Evolutionary conservation across 495 filamentous ascomycete genomes (phyloP).

Genomic region (Neurospora sp.): DNA sequence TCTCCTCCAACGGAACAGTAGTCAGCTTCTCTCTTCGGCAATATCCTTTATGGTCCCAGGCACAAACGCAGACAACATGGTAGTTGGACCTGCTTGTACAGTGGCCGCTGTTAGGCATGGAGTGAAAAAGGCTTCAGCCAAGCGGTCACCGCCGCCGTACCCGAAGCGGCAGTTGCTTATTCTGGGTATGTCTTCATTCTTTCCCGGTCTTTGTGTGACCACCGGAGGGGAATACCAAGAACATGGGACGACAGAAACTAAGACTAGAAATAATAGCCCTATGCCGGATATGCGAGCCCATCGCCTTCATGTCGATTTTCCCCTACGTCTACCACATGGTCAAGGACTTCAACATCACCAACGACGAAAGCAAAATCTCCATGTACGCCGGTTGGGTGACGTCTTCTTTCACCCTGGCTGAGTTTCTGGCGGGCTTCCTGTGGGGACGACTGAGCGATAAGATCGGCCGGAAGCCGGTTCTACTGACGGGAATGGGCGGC

Average conservation of each 20-base stretch:
- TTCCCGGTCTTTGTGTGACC: neutral
- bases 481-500: slow-evolving; percentile 77
- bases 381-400: slow-evolving; percentile 95
- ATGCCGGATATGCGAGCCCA: slow-evolving; percentile 94
- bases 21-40: neutral
- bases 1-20: neutral
- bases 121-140: slow-evolving; percentile 1
- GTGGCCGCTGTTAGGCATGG: slow-evolving; percentile 1
- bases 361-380: slow-evolving; percentile 69
- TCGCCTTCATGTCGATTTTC: slow-evolving; percentile 99
- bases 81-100: slow-evolving; percentile 2
- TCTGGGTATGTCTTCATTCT: slow-evolving; percentile 44
- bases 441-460: slow-evolving; percentile 92
- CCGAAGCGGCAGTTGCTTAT: slow-evolving; percentile 57
- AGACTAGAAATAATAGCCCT: slow-evolving; percentile 47
- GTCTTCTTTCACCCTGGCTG: slow-evolving; percentile 90
- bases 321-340: slow-evolving; percentile 99
- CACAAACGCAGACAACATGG: slow-evolving; percentile 9
- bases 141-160: slow-evolving; percentile 29
- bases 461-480: slow-evolving; percentile 85
- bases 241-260: neutral
- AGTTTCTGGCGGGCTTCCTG: slow-evolving; percentile 79
- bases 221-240: neutral
- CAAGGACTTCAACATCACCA: slow-evolving; percentile 73
- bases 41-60: neutral